A percentile compares a stretch with the other conserved stretches of the same genome.
Evolutionary conservation across 1,284 basidiomycete genomes (phyloP).

Genomic region (Ceratobasidium sp.): DNA sequence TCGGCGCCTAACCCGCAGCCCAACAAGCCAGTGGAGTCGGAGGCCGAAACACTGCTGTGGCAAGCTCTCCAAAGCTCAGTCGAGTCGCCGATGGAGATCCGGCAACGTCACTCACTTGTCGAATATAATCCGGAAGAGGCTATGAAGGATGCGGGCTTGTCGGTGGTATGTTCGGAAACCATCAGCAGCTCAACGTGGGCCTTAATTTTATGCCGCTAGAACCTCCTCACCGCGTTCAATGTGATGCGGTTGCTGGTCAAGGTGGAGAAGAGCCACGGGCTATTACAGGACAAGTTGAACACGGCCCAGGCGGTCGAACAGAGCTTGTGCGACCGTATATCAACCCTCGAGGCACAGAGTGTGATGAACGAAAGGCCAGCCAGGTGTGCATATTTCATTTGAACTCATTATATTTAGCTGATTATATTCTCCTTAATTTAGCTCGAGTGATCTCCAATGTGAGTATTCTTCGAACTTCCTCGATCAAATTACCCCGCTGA

Average conservation of each 20-base stretch:
- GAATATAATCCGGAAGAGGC: neutral
- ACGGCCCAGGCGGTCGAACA: neutral
- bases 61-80: slow-evolving; percentile 11
- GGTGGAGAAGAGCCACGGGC: neutral
- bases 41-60: slow-evolving; percentile 10
- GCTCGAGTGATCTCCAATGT: too few relatives aligned
- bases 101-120: neutral
- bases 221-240: neutral
- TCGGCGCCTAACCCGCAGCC: neutral
- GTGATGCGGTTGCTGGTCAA: slow-evolving; percentile 9
- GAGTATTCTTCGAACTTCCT: too few relatives aligned
- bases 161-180: slow-evolving; percentile 12
- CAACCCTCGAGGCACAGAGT: neutral
- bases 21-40: neutral
- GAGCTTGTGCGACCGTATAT: neutral
- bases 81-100: neutral
- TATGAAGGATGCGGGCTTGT: neutral
- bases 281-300: slow-evolving; percentile 2
- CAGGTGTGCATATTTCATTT: slow-evolving; percentile 1
- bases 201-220: neutral
- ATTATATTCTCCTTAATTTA: too few relatives aligned
- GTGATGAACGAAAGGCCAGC: too few relatives aligned
- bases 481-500: too few relatives aligned
- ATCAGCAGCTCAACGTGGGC: neutral
- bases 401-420: too few relatives aligned